A percentile compares a stretch with the other conserved stretches of the same genome.
phyloP scores from a whole-genome alignment of 169 alveolate genomes.

The Cryptosporidium viatorum region DNA sequence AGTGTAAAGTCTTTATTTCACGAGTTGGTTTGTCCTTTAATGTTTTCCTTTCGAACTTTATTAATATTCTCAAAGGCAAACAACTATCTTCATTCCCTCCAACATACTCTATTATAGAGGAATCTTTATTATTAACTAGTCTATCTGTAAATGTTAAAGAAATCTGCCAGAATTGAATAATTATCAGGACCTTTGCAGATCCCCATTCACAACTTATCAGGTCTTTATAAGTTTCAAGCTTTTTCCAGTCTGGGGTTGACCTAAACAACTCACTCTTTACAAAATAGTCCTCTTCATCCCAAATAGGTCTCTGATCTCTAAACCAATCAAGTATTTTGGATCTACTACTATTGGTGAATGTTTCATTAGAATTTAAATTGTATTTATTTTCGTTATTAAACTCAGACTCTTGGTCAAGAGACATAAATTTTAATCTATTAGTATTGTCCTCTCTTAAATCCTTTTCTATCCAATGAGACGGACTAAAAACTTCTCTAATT shows the following conservation, averaged over 20 bases:
- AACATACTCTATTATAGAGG: slow-evolving; percentile 50
- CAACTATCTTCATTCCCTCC: slow-evolving; percentile 68
- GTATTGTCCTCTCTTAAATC: not conserved
- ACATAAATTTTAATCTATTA: too few species aligned
- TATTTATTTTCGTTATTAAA: not conserved
- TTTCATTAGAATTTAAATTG: not conserved
- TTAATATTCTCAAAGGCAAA: slow-evolving; percentile 50
- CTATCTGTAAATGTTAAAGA: slow-evolving; percentile 51
- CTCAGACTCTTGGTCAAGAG: not conserved
- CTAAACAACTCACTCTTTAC: slow-evolving; percentile 26
- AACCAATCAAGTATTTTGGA: slow-evolving; percentile 21
- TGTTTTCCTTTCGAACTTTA: slow-evolving; percentile 47
- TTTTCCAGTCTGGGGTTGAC: slow-evolving; percentile 71
- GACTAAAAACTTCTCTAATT: slow-evolving; percentile 6
- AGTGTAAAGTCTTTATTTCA: not conserved
- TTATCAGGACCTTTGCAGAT: slow-evolving; percentile 49
- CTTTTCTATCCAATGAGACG: not conserved
- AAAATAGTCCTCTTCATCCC: slow-evolving; percentile 30
- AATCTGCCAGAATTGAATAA: slow-evolving; percentile 63
- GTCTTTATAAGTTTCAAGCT: not conserved
- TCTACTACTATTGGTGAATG: not conserved
- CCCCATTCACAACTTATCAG: slow-evolving; percentile 63
- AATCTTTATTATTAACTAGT: slow-evolving; percentile 25
- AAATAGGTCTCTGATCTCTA: slow-evolving; percentile 32
- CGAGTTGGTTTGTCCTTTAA: not conserved